Evolutionary conservation across 176 grass and related monocot genomes (phyloP), one percentile per base, ranked within the genome.

Genomic region (Triticum dicoccoides): DNA sequence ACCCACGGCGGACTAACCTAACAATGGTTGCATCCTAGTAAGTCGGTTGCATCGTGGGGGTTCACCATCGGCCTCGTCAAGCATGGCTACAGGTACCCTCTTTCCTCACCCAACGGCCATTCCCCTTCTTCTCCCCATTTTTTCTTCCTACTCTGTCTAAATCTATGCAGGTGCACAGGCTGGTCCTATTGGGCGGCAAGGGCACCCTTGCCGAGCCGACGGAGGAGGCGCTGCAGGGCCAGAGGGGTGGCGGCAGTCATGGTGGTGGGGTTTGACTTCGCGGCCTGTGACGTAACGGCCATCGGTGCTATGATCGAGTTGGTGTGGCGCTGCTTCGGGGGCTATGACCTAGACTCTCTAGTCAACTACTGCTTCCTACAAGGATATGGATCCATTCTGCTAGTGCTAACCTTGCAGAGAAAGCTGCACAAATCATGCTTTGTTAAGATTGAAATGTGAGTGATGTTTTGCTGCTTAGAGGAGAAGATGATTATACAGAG

Each of bases 101-200:
- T 27, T 51, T 51, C 47, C 13, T 4, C n/a, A 20, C 32, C 81
- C 39, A 51, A 14, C 20, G 10, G 35, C 5, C 11, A 2, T 5
- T 27, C 77, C 45, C 13, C 25, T 9, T 20, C 23, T 5, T 1
- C 34, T 51, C 47, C 47, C 47, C 13, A 51, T 51, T 74, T 47
- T 24, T 15, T 25, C n/a, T 41, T n/a, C 6, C 3, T 6, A 45
- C 47, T 51, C 6, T 41, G 39, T 71, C 29, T 59, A 11, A 20
- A 58, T 37, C 27, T 56, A 56, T 12, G 32, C 81, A 49, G 4
- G 13, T 5, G 24, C 66, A 2, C 41, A 51, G 96, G 64, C 12
- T 98, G 82, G 90, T 98, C 44, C 82, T 98, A 51, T 30, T 94
- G 74, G 96, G 96, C 47, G 86, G 92, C 30, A 91, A 89, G 78